These are phyloP conservation scores for Tolypocladium cylindrosporum DNA, from an alignment of 2,329 filamentous ascomycete species.

Conservation along the genomic window DNA sequence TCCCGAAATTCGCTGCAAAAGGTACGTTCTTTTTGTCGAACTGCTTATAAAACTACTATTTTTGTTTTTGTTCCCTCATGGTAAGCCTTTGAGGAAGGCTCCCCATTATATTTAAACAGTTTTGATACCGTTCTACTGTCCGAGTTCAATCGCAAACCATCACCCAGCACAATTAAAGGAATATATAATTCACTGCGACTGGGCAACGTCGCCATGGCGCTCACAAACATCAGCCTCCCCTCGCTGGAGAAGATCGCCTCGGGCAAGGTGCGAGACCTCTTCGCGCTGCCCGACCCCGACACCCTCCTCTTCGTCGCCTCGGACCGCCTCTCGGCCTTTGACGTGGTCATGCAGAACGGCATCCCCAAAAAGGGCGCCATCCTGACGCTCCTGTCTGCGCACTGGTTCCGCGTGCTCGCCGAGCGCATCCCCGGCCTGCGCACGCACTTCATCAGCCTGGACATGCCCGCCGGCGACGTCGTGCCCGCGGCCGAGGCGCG, in stretches of 20 bases:
- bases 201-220: constrained; percentile 8
- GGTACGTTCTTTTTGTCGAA: no score
- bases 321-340: constrained; percentile 91
- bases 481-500: constrained; percentile 34
- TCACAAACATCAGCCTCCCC: constrained; percentile 18
- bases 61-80: no score
- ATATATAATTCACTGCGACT: neutral
- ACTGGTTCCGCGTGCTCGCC: constrained; percentile 44
- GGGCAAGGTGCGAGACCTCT: constrained; percentile 74
- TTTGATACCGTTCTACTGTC: no score
- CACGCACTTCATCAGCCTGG: constrained; percentile 40
- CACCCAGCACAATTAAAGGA: neutral
- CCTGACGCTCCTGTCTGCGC: constrained; percentile 33
- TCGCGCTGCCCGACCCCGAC: constrained; percentile 49
- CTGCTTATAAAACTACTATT: no score
- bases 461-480: constrained; percentile 19
- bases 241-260: constrained; percentile 25
- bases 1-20: neutral
- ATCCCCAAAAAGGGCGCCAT: constrained; percentile 44
- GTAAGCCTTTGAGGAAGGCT: no score
- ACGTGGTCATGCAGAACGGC: constrained; percentile 75
- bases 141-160: neutral
- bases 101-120: no score
- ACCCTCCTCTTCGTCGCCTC: constrained; percentile 76
- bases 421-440: constrained; percentile 35